A percentile compares a stretch with the other conserved stretches of the same genome.
Evolutionary conservation across 805 yeast species (phyloP).

Genomic region (Saccharomycopsis capsularis): DNA sequence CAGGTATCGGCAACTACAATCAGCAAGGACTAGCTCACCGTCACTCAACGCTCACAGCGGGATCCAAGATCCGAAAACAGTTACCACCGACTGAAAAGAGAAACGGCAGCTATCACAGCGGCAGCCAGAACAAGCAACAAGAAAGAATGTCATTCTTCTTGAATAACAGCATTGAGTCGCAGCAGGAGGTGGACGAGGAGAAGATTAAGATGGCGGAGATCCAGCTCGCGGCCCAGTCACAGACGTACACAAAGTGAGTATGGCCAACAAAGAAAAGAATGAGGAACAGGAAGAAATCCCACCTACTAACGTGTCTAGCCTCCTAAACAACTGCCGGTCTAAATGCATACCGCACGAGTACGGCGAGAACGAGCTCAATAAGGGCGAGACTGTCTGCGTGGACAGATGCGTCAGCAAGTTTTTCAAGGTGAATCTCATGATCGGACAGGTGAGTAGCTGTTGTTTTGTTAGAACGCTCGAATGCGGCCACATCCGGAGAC

Average conservation of each 20-base stretch:
- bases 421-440: conserved; percentile 58
- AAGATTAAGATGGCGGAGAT: conserved; percentile 57
- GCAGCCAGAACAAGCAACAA: not conserved
- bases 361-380: conserved; percentile 75
- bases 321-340: conserved; percentile 53
- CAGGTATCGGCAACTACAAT: no score
- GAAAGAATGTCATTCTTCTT: conserved; percentile 57
- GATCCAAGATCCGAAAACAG: no score
- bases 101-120: not conserved
- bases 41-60: no score
- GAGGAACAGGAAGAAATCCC: no score
- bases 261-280: not conserved
- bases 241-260: conserved; percentile 42
- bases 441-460: conserved; percentile 41
- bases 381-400: conserved; percentile 76
- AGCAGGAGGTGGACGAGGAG: conserved; percentile 51
- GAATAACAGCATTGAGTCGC: conserved; percentile 26
- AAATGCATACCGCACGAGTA: conserved; percentile 86
- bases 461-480: no score
- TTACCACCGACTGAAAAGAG: not conserved
- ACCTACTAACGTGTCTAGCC: conserved; percentile 27
- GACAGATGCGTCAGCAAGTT: conserved; percentile 85
- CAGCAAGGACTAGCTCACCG: no score
- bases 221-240: conserved; percentile 59
- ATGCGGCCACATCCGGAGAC: no score